Percentiles rank a stretch among this genome's conserved stretches.
Conservation (phyloP, 2,329 filamentous ascomycete genomes). For the Sporothrix dimorphospora region DNA sequence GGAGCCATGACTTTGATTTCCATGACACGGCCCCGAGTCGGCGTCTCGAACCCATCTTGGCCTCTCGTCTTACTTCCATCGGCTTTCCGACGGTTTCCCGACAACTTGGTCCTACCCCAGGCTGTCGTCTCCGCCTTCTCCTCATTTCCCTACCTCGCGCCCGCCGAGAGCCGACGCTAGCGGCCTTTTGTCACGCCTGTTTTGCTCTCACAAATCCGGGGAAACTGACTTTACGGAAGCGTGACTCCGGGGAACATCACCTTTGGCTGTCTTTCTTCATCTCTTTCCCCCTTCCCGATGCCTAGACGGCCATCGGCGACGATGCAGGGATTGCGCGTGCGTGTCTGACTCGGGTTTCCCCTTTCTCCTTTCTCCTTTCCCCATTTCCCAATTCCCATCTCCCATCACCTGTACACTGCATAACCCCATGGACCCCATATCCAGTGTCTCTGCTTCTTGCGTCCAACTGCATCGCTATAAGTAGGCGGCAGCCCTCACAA, state of each 20-base stretch:
- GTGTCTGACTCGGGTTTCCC: neutral
- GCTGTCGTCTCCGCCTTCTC: neutral
- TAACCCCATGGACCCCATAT: neutral
- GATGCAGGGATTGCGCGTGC: neutral
- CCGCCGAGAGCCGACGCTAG: conserved; percentile 9
- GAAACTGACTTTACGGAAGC: neutral
- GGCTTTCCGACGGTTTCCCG: conserved; percentile 15
- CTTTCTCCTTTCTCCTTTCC: neutral
- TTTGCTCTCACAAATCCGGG: neutral
- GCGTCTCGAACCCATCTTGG: neutral
- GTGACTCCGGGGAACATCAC: neutral
- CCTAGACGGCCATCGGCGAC: neutral
- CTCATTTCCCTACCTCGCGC: neutral
- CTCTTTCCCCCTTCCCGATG: neutral
- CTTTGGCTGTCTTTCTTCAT: neutral
- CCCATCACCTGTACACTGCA: too few species aligned
- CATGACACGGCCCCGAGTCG: neutral
- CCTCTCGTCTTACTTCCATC: neutral
- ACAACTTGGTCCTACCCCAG: neutral
- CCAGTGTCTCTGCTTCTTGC: neutral
- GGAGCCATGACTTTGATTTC: neutral
- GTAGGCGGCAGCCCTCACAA: neutral
- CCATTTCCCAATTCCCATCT: too few species aligned
- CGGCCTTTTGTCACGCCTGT: neutral
- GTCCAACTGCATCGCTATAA: neutral